Base-by-base conservation (phyloP, 305 asterid genomes). In the Solanum hybrid region DNA sequence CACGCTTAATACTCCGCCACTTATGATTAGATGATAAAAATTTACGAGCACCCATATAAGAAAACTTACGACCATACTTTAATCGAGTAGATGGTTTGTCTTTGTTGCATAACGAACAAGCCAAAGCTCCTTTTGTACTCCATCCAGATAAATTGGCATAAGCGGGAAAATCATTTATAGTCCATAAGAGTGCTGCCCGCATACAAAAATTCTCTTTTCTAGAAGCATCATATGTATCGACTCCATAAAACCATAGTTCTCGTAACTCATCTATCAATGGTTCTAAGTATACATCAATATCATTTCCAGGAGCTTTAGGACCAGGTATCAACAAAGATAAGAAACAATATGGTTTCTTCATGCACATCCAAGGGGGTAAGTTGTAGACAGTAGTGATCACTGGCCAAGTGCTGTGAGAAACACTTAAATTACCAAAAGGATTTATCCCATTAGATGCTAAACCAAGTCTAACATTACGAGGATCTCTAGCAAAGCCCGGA, bases 371-470 rank as follows among this genome's bases (percentile, higher is more conserved):
- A 35, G 9, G 37, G 37, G 37, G 37, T 35, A 35, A 35, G 37
- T 35, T 35, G 37, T 35, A 35, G 37, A 35, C 8, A 35, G 37
- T 35, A 35, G 37, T 35, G 37, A 35, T 35, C 37, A 35, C 8
- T 35, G 2, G 37, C 37, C 37, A 35, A 35, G 37, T 35, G 37
- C 0, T 35, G 37, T 35, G 37, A 35, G 37, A 35, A 35, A 35
- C 37, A 35, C 37, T 35, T 35, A 35, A 35, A 35, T 35, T 35
- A 35, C 37, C 37, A 6, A 35, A 35, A 35, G 51, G 51, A 11
- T 40, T 89, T 22, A 86, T 46, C 10, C 87, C 89, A 85, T 89
- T 71, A 17, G 69, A 27, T 37, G 89, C 86, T 89, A 89, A 37
- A 29, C 31, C 31, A 29, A 29, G 31, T 29, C 31, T 29, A 29